A percentile compares a stretch with the other conserved stretches of the same genome.
Evolutionary conservation across 2,329 filamentous ascomycete genomes (phyloP).

Genomic region (Plenodomus lindquistii): DNA sequence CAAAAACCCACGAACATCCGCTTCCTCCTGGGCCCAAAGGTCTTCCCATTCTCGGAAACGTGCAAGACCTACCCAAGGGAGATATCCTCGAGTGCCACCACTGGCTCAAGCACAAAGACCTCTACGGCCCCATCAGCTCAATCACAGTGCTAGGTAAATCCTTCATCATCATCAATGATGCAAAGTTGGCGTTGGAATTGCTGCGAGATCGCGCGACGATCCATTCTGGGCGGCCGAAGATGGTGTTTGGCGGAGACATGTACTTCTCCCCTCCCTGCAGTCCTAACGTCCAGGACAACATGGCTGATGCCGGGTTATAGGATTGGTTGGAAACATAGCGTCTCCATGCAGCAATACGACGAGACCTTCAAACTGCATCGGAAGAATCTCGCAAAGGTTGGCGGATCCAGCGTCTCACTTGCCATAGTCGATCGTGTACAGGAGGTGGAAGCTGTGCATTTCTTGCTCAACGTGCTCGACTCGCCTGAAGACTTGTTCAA

Average conservation of each 20-base stretch:
- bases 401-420: constrained; percentile 22
- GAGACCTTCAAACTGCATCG: constrained; percentile 29
- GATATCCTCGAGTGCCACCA: constrained; percentile 47
- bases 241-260: constrained; percentile 32
- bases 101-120: constrained; percentile 50
- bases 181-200: constrained; percentile 29
- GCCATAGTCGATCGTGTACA: constrained; percentile 32
- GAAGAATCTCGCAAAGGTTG: constrained; percentile 33
- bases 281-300: not conserved
- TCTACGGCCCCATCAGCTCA: constrained; percentile 37
- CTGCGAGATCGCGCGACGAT: constrained; percentile 23
- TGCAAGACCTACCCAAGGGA: constrained; percentile 52
- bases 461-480: constrained; percentile 28
- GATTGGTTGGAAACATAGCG: constrained; percentile 31
- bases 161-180: constrained; percentile 36
- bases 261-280: constrained; percentile 4
- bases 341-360: constrained; percentile 24
- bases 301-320: constrained; percentile 5
- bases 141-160: constrained; percentile 34
- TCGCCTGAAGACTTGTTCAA: constrained; percentile 27
- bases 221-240: constrained; percentile 25
- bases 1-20: constrained; percentile 2
- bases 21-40: constrained; percentile 57
- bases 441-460: constrained; percentile 34
- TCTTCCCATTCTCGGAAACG: constrained; percentile 55